Evolutionary conservation across 2,329 filamentous ascomycete genomes (phyloP).

Genomic region (Trichoderma arundinaceum): DNA sequence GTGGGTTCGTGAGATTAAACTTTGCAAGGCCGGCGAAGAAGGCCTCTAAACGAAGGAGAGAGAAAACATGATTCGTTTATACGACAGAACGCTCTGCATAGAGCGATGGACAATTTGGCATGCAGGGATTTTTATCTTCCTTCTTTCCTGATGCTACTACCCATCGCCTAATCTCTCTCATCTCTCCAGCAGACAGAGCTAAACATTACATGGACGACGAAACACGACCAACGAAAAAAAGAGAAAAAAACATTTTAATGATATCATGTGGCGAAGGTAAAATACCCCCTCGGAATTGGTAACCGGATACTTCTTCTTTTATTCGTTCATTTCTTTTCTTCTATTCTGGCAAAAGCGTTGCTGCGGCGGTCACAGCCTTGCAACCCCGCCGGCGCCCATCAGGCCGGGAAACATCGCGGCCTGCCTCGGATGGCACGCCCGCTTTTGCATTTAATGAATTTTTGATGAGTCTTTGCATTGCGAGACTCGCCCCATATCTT

Average conservation of each 20-base stretch:
- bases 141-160: slow-evolving; percentile 26
- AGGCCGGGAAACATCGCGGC: not conserved
- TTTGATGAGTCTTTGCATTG: slow-evolving; percentile 33
- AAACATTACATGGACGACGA: slow-evolving; percentile 29
- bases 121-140: not conserved
- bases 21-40: slow-evolving; percentile 96
- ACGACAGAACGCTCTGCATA: slow-evolving; percentile 27
- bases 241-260: slow-evolving; percentile 19
- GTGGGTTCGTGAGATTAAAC: slow-evolving; percentile 96
- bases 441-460: slow-evolving; percentile 30
- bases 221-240: slow-evolving; percentile 28
- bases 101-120: not conserved
- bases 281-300: slow-evolving; percentile 28
- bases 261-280: slow-evolving; percentile 27
- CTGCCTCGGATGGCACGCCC: not conserved
- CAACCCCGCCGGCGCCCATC: not conserved
- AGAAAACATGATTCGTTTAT: not conserved
- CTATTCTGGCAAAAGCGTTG: slow-evolving; percentile 34
- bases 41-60: slow-evolving; percentile 66
- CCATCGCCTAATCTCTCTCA: slow-evolving; percentile 38
- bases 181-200: slow-evolving; percentile 30
- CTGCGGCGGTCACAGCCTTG: not conserved
- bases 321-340: slow-evolving; percentile 19
- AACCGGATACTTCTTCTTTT: slow-evolving; percentile 21
- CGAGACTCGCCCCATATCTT: slow-evolving; percentile 18